Base-by-base conservation (phyloP, 352 stramenopile genomes). In the Globisporangium echinulatum region DNA sequence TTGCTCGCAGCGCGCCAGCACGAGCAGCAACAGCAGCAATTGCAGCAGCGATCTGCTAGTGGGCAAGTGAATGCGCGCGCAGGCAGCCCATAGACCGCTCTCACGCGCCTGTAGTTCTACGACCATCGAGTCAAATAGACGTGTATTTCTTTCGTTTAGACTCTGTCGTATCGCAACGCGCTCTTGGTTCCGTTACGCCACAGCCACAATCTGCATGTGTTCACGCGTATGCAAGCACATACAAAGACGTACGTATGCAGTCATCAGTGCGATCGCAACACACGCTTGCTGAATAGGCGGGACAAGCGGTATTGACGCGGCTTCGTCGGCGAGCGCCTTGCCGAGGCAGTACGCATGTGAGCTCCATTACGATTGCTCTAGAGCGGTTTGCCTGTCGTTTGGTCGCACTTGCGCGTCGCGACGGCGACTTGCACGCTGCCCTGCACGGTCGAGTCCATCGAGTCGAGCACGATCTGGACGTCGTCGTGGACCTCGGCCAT, bases 1-100 rank as follows among this genome's bases (percentile, higher is more conserved):
- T 66, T 85, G 44, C 68, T 63, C 47, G 73, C 74, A 44, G 68
- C 72, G 33, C 72, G 72, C n/a, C 69, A 70, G 50, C 68, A 63
- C 14, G 67, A 84, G 59, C 64, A 44, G 5, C 58, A 59, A 13
- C 42, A 52, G 44, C 36, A 42, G 8, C 54, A 5, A 5, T 6
- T 33, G 33, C 37, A 53, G 53, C n/a, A 6, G 15, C 19, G 42
- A 52, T 38, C 15, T 37, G n/a, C 10, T 13, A 14, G 4, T 17
- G 33, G 42, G 17, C 19, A 48, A 59, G 25, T 25, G 42, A 52
- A 43, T 13, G 50, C 37, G 14, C 37, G 10, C 50, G 33, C 50
- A 17, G 17, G 38, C 50, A 43, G 19, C 33, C 50, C 50, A 14
- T 55, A 55, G 50, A 46, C 14, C 1, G 7, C 46, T n/a, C 46